phyloP scores from a whole-genome alignment of 495 filamentous ascomycete species.

The Acidiella bohemica region DNA sequence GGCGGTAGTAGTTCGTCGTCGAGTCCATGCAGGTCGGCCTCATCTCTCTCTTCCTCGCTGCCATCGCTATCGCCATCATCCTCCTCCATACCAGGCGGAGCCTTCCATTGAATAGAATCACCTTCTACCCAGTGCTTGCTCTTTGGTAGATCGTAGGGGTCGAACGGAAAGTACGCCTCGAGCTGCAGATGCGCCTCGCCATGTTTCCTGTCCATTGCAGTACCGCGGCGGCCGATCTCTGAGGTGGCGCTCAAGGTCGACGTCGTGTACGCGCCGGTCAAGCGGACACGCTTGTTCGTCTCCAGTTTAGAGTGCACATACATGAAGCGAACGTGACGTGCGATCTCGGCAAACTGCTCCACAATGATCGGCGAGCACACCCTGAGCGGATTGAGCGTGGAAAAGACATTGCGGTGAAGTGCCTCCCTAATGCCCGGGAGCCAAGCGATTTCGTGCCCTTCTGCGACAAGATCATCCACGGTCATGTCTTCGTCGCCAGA shows the following conservation, averaged over 20 bases:
- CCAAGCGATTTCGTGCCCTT: conserved; percentile 58
- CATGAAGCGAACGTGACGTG: conserved; percentile 68
- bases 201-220: conserved; percentile 40
- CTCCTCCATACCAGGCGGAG: conserved; percentile 53
- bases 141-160: conserved; percentile 77
- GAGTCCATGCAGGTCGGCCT: conserved; percentile 28
- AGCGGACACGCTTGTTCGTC: conserved; percentile 72
- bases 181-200: conserved; percentile 63
- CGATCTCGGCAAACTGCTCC: conserved; percentile 73
- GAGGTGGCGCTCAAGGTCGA: conserved; percentile 26
- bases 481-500: conserved; percentile 36
- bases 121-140: conserved; percentile 74
- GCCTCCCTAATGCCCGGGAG: conserved; percentile 55
- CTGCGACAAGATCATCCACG: conserved; percentile 42
- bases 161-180: conserved; percentile 93
- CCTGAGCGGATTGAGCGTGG: conserved; percentile 84
- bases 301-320: conserved; percentile 81
- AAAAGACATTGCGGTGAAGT: conserved; percentile 62
- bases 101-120: conserved; percentile 76
- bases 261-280: conserved; percentile 40
- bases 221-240: conserved; percentile 45
- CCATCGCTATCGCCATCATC: conserved; percentile 37
- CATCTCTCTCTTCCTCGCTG: conserved; percentile 39
- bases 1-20: conserved; percentile 16
- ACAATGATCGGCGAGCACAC: conserved; percentile 91